Evolutionary conservation across 2,329 filamentous ascomycete species (phyloP), one percentile per base, ranked within the genome.

Genomic region (Nigrospora osmanthi): DNA sequence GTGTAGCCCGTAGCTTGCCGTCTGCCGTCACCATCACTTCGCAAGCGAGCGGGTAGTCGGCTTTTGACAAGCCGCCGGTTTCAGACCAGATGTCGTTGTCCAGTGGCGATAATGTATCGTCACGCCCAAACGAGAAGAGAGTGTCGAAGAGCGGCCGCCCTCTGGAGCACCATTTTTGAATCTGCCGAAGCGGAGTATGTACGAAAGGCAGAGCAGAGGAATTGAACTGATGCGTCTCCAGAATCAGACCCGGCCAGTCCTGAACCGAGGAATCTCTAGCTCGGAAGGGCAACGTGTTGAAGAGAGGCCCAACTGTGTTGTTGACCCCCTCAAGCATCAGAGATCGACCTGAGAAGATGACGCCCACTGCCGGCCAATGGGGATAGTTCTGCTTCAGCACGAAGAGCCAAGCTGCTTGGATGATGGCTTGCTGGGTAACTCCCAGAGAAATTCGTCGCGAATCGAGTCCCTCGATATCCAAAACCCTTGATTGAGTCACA

Each of bases 261-360:
- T 73, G 67, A 0, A 62, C 56, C 1, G 60, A 50, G 7, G 64
- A 49, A 13, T 75, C 52, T 6, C 66, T 58, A 32, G 81, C 64
- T 44, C 78, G 73, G 58, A 85, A 89, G 0, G 90, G 89, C 1
- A 96, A 69, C 0, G 89, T 95, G 58, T 96, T 96, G 73, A 96
- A 95, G 16, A 96, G 67, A 0, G 91, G 90, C 0, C 90, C 91
- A 36, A 93, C 76, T 1, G 87, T 78, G 17, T 71, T 58, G 39
- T 89, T 84, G 2, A 82, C 75, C 2, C 71, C 71, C 9, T 83
- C 73, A 12, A 89, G 65, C 37, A 86, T 78, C 5, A 94, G 76
- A 0, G 81, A 78, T 47, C 90, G 76, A 1, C 90, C 91, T 7
- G 89, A 93, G 0, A 87, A 75, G 12, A 96, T 75, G 16, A 94